phyloP scores from a whole-genome alignment of 192 early-diverging fungal genomes.

The Powellomyces hirtus region DNA sequence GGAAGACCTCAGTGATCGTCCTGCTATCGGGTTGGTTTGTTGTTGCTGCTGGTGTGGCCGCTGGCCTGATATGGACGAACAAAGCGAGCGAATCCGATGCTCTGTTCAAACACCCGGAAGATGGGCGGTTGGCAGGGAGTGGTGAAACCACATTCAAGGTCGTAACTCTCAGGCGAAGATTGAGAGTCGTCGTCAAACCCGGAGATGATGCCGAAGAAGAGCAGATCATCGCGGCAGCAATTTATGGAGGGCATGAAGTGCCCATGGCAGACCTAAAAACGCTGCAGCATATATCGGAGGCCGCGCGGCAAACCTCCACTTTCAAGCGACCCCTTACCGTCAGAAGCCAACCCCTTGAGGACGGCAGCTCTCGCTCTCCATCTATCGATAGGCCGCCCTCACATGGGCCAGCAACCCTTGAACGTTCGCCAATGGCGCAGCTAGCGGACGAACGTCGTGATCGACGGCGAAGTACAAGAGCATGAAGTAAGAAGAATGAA shows the following conservation, averaged over 20 bases:
- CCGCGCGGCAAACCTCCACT: no score
- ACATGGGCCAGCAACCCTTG: no score
- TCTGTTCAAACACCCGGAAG: not conserved
- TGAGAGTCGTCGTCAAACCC: not conserved
- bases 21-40: slow-evolving; percentile 5
- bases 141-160: not conserved
- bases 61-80: not conserved
- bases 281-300: not conserved
- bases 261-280: not conserved
- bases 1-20: not conserved
- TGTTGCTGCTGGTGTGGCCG: not conserved
- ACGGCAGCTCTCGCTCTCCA: no score
- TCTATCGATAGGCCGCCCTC: no score
- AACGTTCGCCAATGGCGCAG: no score
- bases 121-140: not conserved
- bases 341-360: no score
- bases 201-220: slow-evolving; percentile 22
- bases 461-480: no score
- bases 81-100: not conserved
- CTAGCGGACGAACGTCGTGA: no score
- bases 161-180: slow-evolving; percentile 1
- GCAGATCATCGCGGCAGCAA: slow-evolving; percentile 11
- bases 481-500: no score
- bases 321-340: no score
- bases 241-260: slow-evolving; percentile 9